phyloP scores from a whole-genome alignment of 116 monocot species.

The Zostera marina region DNA sequence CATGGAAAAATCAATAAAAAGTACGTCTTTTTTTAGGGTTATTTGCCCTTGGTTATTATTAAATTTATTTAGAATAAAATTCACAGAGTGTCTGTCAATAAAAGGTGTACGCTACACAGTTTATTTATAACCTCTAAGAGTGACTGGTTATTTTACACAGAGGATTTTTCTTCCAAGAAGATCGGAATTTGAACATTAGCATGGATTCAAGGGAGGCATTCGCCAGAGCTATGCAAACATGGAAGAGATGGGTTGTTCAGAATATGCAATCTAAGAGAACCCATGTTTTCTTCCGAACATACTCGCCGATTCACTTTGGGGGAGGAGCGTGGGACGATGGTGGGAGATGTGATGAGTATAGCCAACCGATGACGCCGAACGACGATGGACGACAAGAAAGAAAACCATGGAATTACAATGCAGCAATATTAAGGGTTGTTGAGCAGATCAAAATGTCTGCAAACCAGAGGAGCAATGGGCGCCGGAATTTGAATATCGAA shows the following conservation, averaged over 20 bases:
- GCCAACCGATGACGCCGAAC: slow-evolving; percentile 10
- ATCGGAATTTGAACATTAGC: slow-evolving; percentile 22
- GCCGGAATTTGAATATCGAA: slow-evolving; percentile 4
- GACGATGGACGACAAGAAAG: slow-evolving; percentile 1
- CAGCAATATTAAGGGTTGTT: slow-evolving; percentile 6
- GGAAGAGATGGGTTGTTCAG: slow-evolving; percentile 26
- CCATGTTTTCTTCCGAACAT: slow-evolving; percentile 49
- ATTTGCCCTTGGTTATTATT: too few relatives aligned
- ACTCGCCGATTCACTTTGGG: slow-evolving; percentile 65
- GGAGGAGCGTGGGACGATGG: slow-evolving; percentile 52
- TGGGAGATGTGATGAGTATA: slow-evolving; percentile 22
- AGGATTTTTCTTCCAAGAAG: slow-evolving; percentile 65
- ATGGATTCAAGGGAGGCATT: slow-evolving; percentile 62
- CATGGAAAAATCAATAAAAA: slow-evolving; percentile 32
- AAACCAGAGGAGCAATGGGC: neutral
- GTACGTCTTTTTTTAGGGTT: too few relatives aligned
- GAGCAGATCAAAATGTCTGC: slow-evolving; percentile 9
- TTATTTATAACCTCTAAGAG: neutral
- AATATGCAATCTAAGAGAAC: slow-evolving; percentile 20
- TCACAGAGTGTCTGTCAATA: too few relatives aligned
- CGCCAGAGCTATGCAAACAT: slow-evolving; percentile 21
- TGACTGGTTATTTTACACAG: slow-evolving; percentile 14
- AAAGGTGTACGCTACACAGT: too few relatives aligned
- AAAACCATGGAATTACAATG: slow-evolving; percentile 58
- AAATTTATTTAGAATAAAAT: too few relatives aligned